These are phyloP conservation scores for Albophoma yamanashiensis DNA, from an alignment of 2,329 filamentous ascomycete species.

Conservation along the genomic window DNA sequence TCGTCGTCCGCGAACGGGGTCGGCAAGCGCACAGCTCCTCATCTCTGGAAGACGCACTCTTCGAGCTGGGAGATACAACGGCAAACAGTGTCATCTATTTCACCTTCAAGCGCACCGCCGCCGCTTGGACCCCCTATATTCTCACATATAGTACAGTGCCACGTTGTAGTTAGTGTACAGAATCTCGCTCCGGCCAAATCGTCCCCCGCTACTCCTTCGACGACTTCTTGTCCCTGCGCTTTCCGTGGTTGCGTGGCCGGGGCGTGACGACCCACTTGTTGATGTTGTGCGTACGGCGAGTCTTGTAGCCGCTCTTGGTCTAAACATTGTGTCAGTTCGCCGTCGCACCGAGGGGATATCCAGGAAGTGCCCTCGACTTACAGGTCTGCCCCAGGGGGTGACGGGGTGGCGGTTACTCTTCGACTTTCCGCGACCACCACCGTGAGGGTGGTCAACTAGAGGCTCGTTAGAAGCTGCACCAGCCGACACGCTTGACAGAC, in stretches of 20 bases:
- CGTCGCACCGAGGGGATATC: background rate
- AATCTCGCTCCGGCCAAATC: background rate
- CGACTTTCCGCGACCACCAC: slow-evolving; percentile 97
- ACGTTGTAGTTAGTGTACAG: slow-evolving; percentile 20
- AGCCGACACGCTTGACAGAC: no score
- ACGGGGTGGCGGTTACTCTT: slow-evolving; percentile 96
- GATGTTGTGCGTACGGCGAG: slow-evolving; percentile 73
- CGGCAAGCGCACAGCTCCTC: background rate
- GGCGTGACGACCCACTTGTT: slow-evolving; percentile 87
- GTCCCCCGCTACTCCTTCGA: slow-evolving; percentile 13
- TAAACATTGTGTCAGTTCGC: slow-evolving; percentile 13
- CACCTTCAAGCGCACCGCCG: background rate
- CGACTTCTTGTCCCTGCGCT: slow-evolving; percentile 58
- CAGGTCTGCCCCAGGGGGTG: slow-evolving; percentile 91
- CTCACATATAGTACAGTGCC: slow-evolving; percentile 23
- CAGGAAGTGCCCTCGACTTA: slow-evolving; percentile 38
- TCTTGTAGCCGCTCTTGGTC: slow-evolving; percentile 87
- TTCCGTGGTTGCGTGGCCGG: slow-evolving; percentile 81
- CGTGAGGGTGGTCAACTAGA: slow-evolving; percentile 85
- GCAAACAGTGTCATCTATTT: background rate
- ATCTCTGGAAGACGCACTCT: background rate
- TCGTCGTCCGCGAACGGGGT: background rate
- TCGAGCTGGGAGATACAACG: background rate
- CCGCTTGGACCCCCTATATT: slow-evolving; percentile 1
- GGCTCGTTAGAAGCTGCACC: background rate